Percentiles rank a stretch among this genome's conserved stretches.
Evolutionary conservation across 345 rosid genomes (phyloP).

Genomic region (Euclidium syriacum): DNA sequence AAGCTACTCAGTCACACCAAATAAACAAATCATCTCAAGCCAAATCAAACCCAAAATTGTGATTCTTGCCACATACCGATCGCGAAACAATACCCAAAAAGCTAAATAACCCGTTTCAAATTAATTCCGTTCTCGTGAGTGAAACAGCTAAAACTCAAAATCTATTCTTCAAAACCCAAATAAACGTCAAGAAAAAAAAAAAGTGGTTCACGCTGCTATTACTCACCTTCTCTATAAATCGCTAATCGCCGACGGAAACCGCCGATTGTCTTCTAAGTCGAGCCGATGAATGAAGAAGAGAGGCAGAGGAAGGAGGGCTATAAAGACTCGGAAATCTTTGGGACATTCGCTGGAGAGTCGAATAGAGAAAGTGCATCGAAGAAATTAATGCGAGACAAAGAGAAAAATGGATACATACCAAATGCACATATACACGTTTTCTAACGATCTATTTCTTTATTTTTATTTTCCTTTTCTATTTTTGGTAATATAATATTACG

Average conservation of each 20-base stretch:
- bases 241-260: constrained; percentile 1
- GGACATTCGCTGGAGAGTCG: constrained; percentile 16
- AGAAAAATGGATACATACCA: constrained; percentile 2
- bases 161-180: background rate
- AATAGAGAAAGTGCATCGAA: constrained; percentile 10
- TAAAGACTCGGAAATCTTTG: constrained; percentile 15
- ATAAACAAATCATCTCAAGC: background rate
- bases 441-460: constrained; percentile 12
- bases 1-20: background rate
- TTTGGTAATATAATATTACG: background rate
- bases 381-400: constrained; percentile 8
- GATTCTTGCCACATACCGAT: background rate
- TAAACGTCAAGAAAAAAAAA: background rate
- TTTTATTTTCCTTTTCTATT: background rate
- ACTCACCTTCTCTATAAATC: constrained; percentile 4
- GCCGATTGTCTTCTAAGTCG: background rate
- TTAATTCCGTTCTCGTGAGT: background rate
- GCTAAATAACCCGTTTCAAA: background rate
- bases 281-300: background rate
- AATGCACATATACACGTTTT: constrained; percentile 31
- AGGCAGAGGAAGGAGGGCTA: background rate
- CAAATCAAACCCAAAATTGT: background rate
- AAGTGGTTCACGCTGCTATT: background rate
- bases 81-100: constrained; percentile 7
- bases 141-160: constrained; percentile 4